Evolutionary conservation across 192 early-diverging fungal genomes (phyloP), one percentile per base, ranked within the genome.

Genomic region (Chytriomyces confervae): DNA sequence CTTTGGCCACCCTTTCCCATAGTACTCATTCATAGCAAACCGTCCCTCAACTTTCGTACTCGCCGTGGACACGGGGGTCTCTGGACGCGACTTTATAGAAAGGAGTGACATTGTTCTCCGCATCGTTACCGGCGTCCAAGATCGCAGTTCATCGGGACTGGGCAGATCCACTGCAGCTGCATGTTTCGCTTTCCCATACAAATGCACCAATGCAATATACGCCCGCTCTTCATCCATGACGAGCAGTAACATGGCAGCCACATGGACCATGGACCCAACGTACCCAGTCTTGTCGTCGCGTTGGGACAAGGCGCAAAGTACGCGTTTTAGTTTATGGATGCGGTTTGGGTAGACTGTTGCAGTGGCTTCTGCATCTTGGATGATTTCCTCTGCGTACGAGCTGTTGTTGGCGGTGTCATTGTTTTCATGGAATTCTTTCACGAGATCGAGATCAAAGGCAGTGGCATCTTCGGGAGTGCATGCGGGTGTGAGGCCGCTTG

Each of bases 181-280:
- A 49, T 29, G 36, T 0, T 47, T 24, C 16, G 36, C 11, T 2
- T 18, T 11, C 11, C 18, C 46, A 69, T 47, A 69, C 48, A 69
- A 48, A 48, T 69, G 67, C 11, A 69, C 67, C 27, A 36, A 69
- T 48, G 67, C 67, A 49, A 69, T 29, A 48, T 46, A 5, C 9
- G 67, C 67, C 11, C 44, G 16, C 29, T 69, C 67, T 24, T 69
- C 67, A 48, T 69, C 67, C 67, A 69, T 69, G 11, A 69, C 67
- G 1, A 69, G 10, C 16, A 69, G 5, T 18, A 69, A 48, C 67
- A 69, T 69, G 10, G 67, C 67, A 16, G 67, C 67, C 0, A 69
- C 16, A 36, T 20, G 11, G 5, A 18, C 18, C 67, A 69, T 69
- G 47, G 67, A 69, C 11, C 67, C 46, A 9, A 69, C 67, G 5